Percentiles rank a stretch among this genome's conserved stretches.
phyloP scores from a whole-genome alignment of 2,329 filamentous ascomycete species.

The Diaporthe capsici region DNA sequence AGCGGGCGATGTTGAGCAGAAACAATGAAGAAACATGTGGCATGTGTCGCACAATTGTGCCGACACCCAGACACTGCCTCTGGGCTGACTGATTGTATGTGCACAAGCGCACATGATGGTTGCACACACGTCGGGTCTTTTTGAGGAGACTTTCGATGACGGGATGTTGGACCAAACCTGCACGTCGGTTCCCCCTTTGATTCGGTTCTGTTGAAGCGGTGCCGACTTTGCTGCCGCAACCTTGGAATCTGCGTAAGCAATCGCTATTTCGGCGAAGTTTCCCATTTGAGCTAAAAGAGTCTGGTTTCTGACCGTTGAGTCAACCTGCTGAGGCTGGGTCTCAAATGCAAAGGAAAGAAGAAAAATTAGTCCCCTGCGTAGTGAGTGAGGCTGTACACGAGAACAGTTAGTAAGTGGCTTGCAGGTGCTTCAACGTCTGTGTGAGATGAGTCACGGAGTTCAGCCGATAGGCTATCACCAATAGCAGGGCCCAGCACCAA shows the following conservation, averaged over 20 bases:
- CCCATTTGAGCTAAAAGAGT: neutral
- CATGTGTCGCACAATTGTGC: neutral
- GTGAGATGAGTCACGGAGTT: conserved; percentile 18
- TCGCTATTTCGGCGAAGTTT: neutral
- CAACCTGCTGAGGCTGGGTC: neutral
- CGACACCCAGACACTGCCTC: neutral
- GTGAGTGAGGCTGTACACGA: conserved; percentile 6
- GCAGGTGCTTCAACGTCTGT: neutral
- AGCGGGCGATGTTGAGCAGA: neutral
- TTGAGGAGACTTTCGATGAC: neutral
- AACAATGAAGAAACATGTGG: neutral
- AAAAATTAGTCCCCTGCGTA: neutral
- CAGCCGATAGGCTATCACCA: neutral
- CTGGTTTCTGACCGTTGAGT: neutral
- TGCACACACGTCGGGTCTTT: neutral
- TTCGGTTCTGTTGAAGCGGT: neutral
- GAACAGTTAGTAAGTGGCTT: neutral
- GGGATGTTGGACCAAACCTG: neutral
- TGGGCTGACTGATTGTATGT: neutral
- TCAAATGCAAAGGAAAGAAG: neutral
- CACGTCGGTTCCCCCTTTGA: neutral
- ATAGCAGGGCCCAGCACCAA: neutral
- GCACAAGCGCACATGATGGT: neutral
- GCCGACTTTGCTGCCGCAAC: neutral
- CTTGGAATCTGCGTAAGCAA: neutral